Evolutionary conservation across 2,329 filamentous ascomycete genomes (phyloP), one percentile per base, ranked within the genome.

Genomic region (Diaporthe nobilis): DNA sequence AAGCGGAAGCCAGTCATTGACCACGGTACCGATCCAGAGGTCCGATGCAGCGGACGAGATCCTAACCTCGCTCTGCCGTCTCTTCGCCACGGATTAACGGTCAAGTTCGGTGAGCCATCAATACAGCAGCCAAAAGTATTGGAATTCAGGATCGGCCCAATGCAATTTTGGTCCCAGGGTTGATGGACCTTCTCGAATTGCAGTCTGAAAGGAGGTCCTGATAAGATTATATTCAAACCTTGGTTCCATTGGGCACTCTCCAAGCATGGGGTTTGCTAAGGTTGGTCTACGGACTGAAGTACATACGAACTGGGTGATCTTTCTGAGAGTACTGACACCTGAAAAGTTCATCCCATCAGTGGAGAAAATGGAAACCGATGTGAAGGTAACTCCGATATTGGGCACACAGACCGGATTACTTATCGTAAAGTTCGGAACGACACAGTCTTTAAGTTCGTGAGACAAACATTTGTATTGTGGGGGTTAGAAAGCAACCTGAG

Each of bases 1-100:
- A 17, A n/a, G 22, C 20, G 73, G 65, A 13, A 42, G 65, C 17
- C 73, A 71, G 17, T 58, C 44, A 8, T 42, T 71, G 20, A 28
- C 39, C 12, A 17, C n/a, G 9, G 10, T 39, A 7, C 44, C n/a
- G 15, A 34, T 71, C 20, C 55, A 44, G 13, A 61, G 55, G 47
- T 37, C 34, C 7, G 53, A 60, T 5, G 15, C 22, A 8, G 8
- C 4, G n/a, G 72, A 74, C 7, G 72, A 71, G 10, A 55, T 53
- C 13, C 17, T 74, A 13, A 28, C n/a, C 10, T 71, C 63, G 39
- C 63, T 74, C 20, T 25, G 22, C 8, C 4, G n/a, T 37, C 51
- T 65, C 12, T 44, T 65, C 49, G 22, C 13, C 37, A 31, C 67
- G 10, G 5, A 34, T 7, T 67, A 4, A 67, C 9, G 28, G 42